Conservation (phyloP, 2,329 filamentous ascomycete species). For the Coniochaeta prunicola region DNA sequence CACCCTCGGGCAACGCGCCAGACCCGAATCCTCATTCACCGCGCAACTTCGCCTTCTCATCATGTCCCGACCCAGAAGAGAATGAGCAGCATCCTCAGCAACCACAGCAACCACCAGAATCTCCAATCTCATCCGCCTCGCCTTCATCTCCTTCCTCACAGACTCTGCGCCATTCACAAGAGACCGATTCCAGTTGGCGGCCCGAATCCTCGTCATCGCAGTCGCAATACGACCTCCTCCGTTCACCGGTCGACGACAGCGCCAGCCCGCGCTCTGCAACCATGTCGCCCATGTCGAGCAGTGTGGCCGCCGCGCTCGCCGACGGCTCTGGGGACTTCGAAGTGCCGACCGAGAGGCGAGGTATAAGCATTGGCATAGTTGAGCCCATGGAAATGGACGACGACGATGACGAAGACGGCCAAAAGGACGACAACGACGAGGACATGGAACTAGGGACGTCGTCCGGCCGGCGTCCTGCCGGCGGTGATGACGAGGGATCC, state of each 20-base stretch:
- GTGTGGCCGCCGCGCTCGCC: constrained; percentile 22
- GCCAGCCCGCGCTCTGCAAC: constrained; percentile 30
- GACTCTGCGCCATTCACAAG: constrained; percentile 8
- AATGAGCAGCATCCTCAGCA: constrained; percentile 8
- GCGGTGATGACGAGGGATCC: background rate
- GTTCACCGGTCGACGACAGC: constrained; percentile 9
- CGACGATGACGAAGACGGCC: background rate
- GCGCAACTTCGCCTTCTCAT: constrained; percentile 18
- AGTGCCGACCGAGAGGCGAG: background rate
- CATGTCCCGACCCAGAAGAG: constrained; percentile 16
- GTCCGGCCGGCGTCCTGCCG: background rate
- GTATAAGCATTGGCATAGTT: background rate
- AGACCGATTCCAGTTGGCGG: constrained; percentile 16
- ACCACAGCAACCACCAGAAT: background rate
- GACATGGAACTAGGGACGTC: background rate
- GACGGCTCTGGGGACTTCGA: constrained; percentile 7
- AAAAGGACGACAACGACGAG: constrained; percentile 2
- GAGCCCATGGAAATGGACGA: constrained; percentile 18
- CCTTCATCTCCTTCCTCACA: constrained; percentile 16
- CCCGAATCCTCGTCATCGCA: constrained; percentile 9
- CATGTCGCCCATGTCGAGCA: constrained; percentile 26
- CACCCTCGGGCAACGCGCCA: constrained; percentile 34
- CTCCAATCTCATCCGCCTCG: background rate
- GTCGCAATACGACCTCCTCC: background rate
- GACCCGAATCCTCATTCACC: constrained; percentile 24